Base-by-base conservation (phyloP, 768 basidiomycete species). In the Dentipellis fragilis region DNA sequence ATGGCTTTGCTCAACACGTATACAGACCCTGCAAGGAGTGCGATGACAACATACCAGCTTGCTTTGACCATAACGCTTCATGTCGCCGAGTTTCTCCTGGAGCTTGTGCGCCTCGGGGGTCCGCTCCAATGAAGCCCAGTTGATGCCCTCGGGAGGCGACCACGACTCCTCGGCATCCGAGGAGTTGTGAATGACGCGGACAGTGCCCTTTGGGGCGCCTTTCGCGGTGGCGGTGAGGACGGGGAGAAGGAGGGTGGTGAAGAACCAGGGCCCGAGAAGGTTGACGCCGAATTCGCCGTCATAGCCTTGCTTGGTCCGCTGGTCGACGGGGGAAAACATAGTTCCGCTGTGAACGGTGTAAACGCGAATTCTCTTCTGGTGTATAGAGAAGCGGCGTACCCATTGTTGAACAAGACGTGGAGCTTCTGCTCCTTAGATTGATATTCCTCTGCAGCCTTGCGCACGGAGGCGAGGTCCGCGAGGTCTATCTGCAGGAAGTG, bases 201-300 rank as follows among this genome's bases (percentile, higher is more conserved):
- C 64, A 4, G 65, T 62, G 19, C 66, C 61, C 0, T 66, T 57
- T 34, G 59, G 61, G 17, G 64, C 62, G 23, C 64, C 63, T 45
- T 64, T 63, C 4, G 69, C 67, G n/a, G 67, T 68, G 38, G 59
- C 65, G 9, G 63, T 54, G 39, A 70, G 65, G 7, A 58, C 40
- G 36, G 72, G 69, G 49, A 73, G 61, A 16, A 74, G 65, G n/a
- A 68, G 56, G 23, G 54, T 53, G 22, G 68, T 70, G 54, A 73
- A 58, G 51, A 65, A 65, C 53, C 63, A 69, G 54, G 19, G 16
- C 64, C 69, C 67, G 42, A 69, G 60, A 11, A 66, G 64, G 22
- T 71, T 67, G 16, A 64, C 66, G n/a, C 71, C 72, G 42, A 71
- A 72, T 58, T 72, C 68, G 9, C 67, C 45, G 51, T 73, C 71